Evolutionary conservation across 164 flowering plant species (phyloP).

Genomic region (Kingdonia uniflora): DNA sequence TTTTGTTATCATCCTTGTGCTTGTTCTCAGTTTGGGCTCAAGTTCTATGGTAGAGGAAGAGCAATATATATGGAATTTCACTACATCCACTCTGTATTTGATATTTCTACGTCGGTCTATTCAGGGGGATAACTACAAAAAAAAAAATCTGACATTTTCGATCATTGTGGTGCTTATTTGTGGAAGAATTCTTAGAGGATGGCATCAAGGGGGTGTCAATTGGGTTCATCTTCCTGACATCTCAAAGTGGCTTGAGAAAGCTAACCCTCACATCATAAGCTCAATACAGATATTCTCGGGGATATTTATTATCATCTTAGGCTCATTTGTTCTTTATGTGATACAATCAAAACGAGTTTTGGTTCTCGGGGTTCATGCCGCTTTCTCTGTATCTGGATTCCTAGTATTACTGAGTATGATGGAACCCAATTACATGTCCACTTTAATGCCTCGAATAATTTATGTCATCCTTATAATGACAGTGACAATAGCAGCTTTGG

Average conservation of each 20-base stretch:
- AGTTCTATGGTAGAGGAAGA: slow-evolving; percentile 99
- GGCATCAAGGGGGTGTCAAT: slow-evolving; percentile 99
- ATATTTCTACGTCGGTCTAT: slow-evolving; percentile 48
- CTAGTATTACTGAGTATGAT: slow-evolving; percentile 40
- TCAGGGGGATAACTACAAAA: slow-evolving; percentile 21
- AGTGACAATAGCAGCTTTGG: slow-evolving; percentile 22
- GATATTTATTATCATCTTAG: slow-evolving; percentile 30
- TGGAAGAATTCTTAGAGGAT: slow-evolving; percentile 83
- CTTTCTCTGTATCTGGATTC: slow-evolving; percentile 31
- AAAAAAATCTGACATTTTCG: slow-evolving; percentile 16
- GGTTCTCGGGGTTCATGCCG: slow-evolving; percentile 22
- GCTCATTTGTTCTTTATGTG: slow-evolving; percentile 26
- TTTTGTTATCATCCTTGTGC: slow-evolving; percentile 28
- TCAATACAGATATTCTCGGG: slow-evolving; percentile 35
- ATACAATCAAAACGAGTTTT: slow-evolving; percentile 19
- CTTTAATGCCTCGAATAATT: slow-evolving; percentile 35
- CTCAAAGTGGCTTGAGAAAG: slow-evolving; percentile 72
- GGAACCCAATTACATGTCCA: slow-evolving; percentile 29
- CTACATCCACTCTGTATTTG: slow-evolving; percentile 53
- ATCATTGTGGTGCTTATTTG: slow-evolving; percentile 45
- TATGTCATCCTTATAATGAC: slow-evolving; percentile 36
- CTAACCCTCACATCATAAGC: slow-evolving; percentile 44
- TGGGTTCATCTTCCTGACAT: slow-evolving; percentile 94
- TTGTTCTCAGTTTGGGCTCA: slow-evolving; percentile 69
- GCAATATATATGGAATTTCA: slow-evolving; percentile 87